Base-by-base conservation (phyloP, 1,284 basidiomycete genomes). In the Gymnopus androsaceus region DNA sequence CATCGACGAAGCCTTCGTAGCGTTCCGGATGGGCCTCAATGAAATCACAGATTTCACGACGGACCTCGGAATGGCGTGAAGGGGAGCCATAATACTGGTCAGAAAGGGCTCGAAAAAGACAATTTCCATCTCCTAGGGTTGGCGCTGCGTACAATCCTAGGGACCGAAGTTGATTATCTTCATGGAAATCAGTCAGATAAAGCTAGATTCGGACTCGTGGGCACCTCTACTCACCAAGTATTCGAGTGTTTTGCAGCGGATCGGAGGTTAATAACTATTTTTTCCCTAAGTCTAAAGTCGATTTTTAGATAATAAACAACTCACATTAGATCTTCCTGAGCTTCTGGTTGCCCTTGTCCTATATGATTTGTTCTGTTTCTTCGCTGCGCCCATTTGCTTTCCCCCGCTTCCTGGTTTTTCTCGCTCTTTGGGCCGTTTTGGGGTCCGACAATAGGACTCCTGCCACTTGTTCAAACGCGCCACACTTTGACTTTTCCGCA, bases 1-100 rank as follows among this genome's bases (percentile, higher is more conserved):
- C 55, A 40, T 96, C 94, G 36, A 95, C 90, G 67, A 96, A 96
- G 4, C 89, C 89, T 57, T 85, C 90, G 68, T 94, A 96, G 27
- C 87, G 81, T 44, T 84, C 77, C 46, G 84, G 80, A 67, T 93
- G 81, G 4, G 69, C 65, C 48, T 82, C 84, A 51, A 95, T 88
- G 82, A 90, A 94, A 64, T 91, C 85, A 70, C 93, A 95, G 45
- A 94, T 83, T 50, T 90, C 84, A 58, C 81, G 73, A 14, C 94
- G 80, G 21, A 96, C 78, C 55, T 83, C 78, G 30, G 78, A 72
- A 64, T 96, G 93, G 56, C 82, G 76, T 27, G 82, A 79, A 9
- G 88, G 84, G 2, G 86, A 80, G 55, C 94, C 94, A 65, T 90
- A 87, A 27, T 94, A 77, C 71, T 96, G 90, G 71, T 91, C 88